Evolutionary conservation across 768 basidiomycete genomes (phyloP).

Genomic region (Phanerodontia chrysosporium): DNA sequence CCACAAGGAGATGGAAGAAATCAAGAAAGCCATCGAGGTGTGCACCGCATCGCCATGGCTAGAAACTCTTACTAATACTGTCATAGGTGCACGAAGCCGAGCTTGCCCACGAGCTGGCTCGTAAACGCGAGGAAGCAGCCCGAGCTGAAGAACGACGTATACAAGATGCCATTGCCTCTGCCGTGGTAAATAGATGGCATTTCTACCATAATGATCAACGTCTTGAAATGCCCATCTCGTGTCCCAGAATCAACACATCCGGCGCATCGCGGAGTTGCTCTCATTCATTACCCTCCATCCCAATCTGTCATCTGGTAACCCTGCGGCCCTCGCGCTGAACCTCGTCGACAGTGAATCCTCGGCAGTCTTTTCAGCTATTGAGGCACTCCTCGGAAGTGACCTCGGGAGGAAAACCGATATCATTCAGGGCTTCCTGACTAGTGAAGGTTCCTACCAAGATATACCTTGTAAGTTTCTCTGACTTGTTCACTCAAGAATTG

Average conservation of each 20-base stretch:
- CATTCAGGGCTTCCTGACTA: conserved; percentile 53
- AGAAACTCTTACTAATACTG: neutral
- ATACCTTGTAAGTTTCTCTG: conserved; percentile 52
- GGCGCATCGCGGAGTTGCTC: conserved; percentile 48
- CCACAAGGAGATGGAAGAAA: conserved; percentile 78
- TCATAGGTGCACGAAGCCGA: conserved; percentile 62
- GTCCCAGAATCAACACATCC: conserved; percentile 38
- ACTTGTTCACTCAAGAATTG: conserved; percentile 1
- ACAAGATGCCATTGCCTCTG: conserved; percentile 48
- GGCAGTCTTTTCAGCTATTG: conserved; percentile 49
- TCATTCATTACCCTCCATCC: conserved; percentile 57
- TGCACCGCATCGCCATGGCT: neutral
- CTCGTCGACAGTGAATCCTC: conserved; percentile 49
- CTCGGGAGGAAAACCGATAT: conserved; percentile 44
- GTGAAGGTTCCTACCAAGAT: conserved; percentile 56
- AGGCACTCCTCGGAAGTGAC: conserved; percentile 55
- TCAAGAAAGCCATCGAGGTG: conserved; percentile 84
- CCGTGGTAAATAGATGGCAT: conserved; percentile 44
- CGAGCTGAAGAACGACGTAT: conserved; percentile 52
- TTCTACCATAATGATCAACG: neutral
- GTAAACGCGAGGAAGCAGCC: conserved; percentile 53
- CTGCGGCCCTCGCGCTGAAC: conserved; percentile 37
- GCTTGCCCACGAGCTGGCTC: conserved; percentile 47
- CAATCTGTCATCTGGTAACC: conserved; percentile 40
- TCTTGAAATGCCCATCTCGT: neutral